A percentile compares a stretch with the other conserved stretches of the same genome.
These are phyloP conservation scores for Taiozyma sp. DNA, from an alignment of 1,139 yeast species.

Conservation along the genomic window DNA sequence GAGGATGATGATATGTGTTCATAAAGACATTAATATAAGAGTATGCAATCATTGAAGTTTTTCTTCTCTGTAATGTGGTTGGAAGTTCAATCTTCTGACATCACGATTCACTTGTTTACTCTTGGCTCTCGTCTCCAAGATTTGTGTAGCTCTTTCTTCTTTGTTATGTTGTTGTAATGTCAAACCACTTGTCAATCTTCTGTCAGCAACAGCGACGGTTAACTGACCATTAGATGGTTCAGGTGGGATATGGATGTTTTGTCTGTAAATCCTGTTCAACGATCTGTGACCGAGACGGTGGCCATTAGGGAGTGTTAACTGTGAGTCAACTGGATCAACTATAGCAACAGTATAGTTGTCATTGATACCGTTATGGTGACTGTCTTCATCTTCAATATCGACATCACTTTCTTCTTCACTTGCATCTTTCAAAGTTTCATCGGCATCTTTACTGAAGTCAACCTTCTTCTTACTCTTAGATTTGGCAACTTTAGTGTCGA, in stretches of 20 bases:
- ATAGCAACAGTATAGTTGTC: conserved; percentile 32
- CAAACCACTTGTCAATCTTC: conserved; percentile 38
- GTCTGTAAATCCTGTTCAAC: conserved; percentile 57
- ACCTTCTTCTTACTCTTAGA: conserved; percentile 22
- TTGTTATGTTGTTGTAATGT: conserved; percentile 40
- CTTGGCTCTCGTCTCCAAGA: conserved; percentile 41
- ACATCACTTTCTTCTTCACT: conserved; percentile 37
- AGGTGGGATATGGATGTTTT: conserved; percentile 33
- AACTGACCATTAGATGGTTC: conserved; percentile 26
- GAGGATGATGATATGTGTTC: not conserved
- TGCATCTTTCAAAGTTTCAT: conserved; percentile 33
- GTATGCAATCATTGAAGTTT: conserved; percentile 35
- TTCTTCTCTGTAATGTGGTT: conserved; percentile 64
- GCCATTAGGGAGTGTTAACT: conserved; percentile 63
- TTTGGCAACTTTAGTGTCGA: conserved; percentile 38
- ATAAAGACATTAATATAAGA: not conserved
- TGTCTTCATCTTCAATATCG: conserved; percentile 34
- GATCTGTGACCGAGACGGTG: conserved; percentile 61
- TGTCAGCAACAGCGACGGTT: conserved; percentile 56
- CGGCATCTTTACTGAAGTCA: conserved; percentile 27
- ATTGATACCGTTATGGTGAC: conserved; percentile 27
- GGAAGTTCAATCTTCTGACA: conserved; percentile 50
- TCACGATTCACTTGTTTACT: conserved; percentile 47
- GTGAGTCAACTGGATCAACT: conserved; percentile 48
- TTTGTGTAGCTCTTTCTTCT: conserved; percentile 40